Base-by-base conservation (phyloP, 2,329 filamentous ascomycete genomes). In the Malbranchea zuffiana region DNA sequence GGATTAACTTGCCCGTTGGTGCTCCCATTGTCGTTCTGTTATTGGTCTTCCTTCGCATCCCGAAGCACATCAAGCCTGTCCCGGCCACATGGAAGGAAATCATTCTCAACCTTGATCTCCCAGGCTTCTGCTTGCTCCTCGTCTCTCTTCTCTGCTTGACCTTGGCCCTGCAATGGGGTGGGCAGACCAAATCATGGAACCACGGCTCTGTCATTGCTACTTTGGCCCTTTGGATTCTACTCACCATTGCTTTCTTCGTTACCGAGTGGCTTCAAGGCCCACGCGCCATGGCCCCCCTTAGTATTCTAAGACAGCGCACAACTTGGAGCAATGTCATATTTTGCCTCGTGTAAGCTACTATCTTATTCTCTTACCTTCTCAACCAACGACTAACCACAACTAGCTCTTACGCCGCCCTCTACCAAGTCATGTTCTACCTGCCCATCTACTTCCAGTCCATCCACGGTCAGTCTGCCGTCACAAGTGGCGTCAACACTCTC, bases 111-210 rank as follows among this genome's bases (percentile, higher is more conserved):
- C 40, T 53, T 15, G 50, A 52, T 37, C 35, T 50, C 37, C 38
- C 41, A 7, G 50, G 50, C n/a, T 46, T 40, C 28, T 29, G 27
- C 12, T 38, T 49, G 10, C 29, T 52, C 17, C 39, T 53, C 8
- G 38, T 37, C 12, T 45, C 47, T 15, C 35, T 52, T 25, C 35
- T 50, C 6, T 49, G 42, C 33, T 44, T 50, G 5, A 43, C 45
- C 13, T 41, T 52, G 13, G 50, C 50, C 10, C 37, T 53, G n/a
- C 46, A 53, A 41, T 52, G 49, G 44, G 50, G 48, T 32, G 50
- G 48, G 2, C 21, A 36, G 6, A 42, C 40, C 10, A 43, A 49
- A 20, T 19, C 42, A 7, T 52, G 49, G 50, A 47, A 34, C 19
- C 37, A 45, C 26, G 35, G 44, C 16, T 28, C 40, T 10, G 39